phyloP scores from a whole-genome alignment of 768 basidiomycete genomes.

The Sistotremastrum niveocremeum region DNA sequence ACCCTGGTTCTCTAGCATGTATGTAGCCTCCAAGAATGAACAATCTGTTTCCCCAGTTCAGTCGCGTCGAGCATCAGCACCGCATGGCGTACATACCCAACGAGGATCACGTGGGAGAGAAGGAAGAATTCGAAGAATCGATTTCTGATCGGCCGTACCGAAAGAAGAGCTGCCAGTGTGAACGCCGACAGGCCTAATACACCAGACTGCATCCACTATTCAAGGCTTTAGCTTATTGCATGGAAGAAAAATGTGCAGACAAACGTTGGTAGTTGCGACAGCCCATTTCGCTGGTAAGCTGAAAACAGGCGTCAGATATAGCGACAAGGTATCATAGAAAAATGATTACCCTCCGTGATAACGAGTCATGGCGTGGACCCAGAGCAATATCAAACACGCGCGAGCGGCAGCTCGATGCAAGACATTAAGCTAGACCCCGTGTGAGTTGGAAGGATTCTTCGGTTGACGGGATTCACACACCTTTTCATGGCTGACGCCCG shows the following conservation, averaged over 20 bases:
- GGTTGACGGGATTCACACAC: constrained; percentile 10
- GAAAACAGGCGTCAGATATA: background rate
- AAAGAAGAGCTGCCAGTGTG: constrained; percentile 24
- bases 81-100: constrained; percentile 11
- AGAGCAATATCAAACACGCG: constrained; percentile 26
- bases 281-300: background rate
- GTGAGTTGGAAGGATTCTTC: background rate
- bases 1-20: constrained; percentile 20
- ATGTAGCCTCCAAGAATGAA: constrained; percentile 27
- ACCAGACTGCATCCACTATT: constrained; percentile 22
- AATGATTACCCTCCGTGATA: no score
- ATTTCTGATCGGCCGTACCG: constrained; percentile 25
- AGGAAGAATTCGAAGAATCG: constrained; percentile 30
- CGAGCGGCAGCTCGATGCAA: constrained; percentile 33
- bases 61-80: background rate
- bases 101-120: constrained; percentile 12
- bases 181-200: constrained; percentile 15
- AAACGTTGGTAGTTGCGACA: constrained; percentile 14
- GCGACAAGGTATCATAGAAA: constrained; percentile 5
- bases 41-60: constrained; percentile 14
- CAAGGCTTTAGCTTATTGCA: constrained; percentile 6
- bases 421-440: constrained; percentile 23
- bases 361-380: constrained; percentile 27
- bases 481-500: constrained; percentile 42
- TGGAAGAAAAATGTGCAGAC: constrained; percentile 21